A percentile compares a stretch with the other conserved stretches of the same genome.
Evolutionary conservation across 2,329 filamentous ascomycete genomes (phyloP).

Genomic region (Alternaria gansuensis): DNA sequence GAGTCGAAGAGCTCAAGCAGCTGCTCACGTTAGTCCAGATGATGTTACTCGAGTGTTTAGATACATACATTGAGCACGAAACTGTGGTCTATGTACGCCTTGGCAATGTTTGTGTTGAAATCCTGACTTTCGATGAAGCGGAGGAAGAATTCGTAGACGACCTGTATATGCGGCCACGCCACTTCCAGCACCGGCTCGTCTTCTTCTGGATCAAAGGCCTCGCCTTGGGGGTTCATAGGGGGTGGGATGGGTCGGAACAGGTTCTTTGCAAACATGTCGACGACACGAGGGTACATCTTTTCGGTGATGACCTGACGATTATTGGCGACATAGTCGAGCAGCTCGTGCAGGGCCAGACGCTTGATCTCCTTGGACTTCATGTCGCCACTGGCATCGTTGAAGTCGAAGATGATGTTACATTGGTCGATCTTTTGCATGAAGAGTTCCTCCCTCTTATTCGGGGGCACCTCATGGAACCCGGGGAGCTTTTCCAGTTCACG

Average conservation of each 20-base stretch:
- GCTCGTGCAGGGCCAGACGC: conserved; percentile 90
- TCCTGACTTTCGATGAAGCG: conserved; percentile 99
- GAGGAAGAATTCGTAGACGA: conserved; percentile 99
- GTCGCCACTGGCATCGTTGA: conserved; percentile 96
- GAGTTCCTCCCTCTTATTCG: conserved; percentile 91
- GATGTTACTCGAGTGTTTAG: neutral
- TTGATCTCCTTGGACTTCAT: conserved; percentile 99
- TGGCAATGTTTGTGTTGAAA: conserved; percentile 99
- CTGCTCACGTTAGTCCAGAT: conserved; percentile 55
- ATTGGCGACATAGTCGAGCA: conserved; percentile 97
- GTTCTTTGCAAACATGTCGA: conserved; percentile 99
- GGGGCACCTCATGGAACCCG: conserved; percentile 96
- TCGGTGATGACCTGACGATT: conserved; percentile 98
- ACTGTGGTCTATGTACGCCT: conserved; percentile 97
- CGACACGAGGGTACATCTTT: conserved; percentile 97
- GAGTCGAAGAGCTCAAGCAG: conserved; percentile 98
- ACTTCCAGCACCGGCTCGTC: conserved; percentile 98
- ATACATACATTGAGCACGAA: conserved; percentile 80
- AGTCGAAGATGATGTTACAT: conserved; percentile 99
- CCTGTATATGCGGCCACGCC: conserved; percentile 98
- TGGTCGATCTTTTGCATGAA: conserved; percentile 99
- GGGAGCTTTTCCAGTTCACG: conserved; percentile 96
- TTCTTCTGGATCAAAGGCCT: conserved; percentile 98
- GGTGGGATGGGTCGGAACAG: conserved; percentile 96
- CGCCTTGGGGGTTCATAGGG: conserved; percentile 95